Conservation (phyloP, 2,329 filamentous ascomycete species). For the Xylaria sp. region DNA sequence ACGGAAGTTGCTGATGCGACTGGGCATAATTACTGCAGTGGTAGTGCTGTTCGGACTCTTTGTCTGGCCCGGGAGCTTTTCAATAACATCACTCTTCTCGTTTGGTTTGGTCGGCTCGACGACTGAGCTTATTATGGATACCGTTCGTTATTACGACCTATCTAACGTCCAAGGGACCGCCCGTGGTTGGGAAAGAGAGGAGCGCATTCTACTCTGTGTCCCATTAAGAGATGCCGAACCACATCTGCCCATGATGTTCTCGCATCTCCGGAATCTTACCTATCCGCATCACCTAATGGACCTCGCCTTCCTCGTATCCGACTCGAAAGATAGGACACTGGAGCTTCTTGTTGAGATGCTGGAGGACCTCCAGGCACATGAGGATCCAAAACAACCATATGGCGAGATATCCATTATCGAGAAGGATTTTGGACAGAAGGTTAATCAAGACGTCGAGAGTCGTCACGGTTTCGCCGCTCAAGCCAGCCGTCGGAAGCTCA, state of each 20-base stretch:
- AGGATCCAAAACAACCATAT: slow-evolving; percentile 83
- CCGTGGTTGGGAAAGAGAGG: slow-evolving; percentile 94
- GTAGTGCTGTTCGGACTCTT: slow-evolving; percentile 77
- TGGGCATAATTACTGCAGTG: slow-evolving; percentile 68
- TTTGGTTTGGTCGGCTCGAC: slow-evolving; percentile 74
- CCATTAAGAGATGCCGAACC: slow-evolving; percentile 91
- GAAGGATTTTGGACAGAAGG: slow-evolving; percentile 98
- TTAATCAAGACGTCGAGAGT: slow-evolving; percentile 97
- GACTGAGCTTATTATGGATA: slow-evolving; percentile 85
- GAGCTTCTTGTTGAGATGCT: slow-evolving; percentile 78
- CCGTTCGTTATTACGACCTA: slow-evolving; percentile 96
- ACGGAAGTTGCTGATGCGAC: slow-evolving; percentile 75
- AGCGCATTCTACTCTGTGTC: slow-evolving; percentile 93
- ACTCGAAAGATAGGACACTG: slow-evolving; percentile 93
- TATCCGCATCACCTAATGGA: slow-evolving; percentile 98
- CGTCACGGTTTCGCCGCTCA: slow-evolving; percentile 97
- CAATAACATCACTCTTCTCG: slow-evolving; percentile 69
- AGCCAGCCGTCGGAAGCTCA: slow-evolving; percentile 90
- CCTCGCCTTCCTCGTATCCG: slow-evolving; percentile 94
- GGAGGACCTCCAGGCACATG: slow-evolving; percentile 80
- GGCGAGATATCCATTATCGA: slow-evolving; percentile 98
- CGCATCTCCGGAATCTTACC: slow-evolving; percentile 94
- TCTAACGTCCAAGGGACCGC: slow-evolving; percentile 90
- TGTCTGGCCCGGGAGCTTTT: slow-evolving; percentile 74
- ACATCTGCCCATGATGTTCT: slow-evolving; percentile 97